Percentiles rank a stretch among this genome's conserved stretches.
phyloP scores from a whole-genome alignment of 2,329 filamentous ascomycete genomes.

The Neonectria punicea region DNA sequence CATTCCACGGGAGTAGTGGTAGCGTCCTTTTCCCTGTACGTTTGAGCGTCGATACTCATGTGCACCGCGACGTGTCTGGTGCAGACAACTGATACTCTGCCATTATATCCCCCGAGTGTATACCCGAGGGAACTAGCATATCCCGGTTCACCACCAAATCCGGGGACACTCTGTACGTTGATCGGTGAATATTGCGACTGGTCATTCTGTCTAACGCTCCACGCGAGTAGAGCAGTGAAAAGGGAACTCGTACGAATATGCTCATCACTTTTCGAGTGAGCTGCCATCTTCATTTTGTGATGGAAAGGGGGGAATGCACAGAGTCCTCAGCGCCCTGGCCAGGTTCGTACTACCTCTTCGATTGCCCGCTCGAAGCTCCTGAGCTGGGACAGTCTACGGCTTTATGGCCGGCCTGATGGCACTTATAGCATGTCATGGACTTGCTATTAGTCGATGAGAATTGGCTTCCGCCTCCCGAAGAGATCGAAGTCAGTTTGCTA shows the following conservation, averaged over 20 bases:
- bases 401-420: constrained; percentile 70
- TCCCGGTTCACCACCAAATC: constrained; percentile 9
- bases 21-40: not conserved
- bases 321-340: not conserved
- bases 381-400: constrained; percentile 63
- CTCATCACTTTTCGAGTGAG: not conserved
- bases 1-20: not conserved
- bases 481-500: constrained; percentile 71
- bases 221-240: not conserved
- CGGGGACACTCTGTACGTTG: not conserved
- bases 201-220: not conserved
- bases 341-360: constrained; percentile 23
- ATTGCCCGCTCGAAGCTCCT: constrained; percentile 26
- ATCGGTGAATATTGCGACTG: not conserved
- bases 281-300: not conserved
- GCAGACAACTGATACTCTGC: not conserved
- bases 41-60: not conserved
- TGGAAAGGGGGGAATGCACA: too few species aligned
- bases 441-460: constrained; percentile 38
- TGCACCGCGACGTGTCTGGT: not conserved
- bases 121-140: not conserved
- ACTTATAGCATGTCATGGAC: constrained; percentile 65
- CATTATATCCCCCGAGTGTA: not conserved
- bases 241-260: not conserved
- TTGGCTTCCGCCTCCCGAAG: constrained; percentile 49